Percentiles rank a stretch among this genome's conserved stretches.
These are phyloP conservation scores for Nicotiana undulata DNA, from an alignment of 257 asterid species.

Conservation along the genomic window DNA sequence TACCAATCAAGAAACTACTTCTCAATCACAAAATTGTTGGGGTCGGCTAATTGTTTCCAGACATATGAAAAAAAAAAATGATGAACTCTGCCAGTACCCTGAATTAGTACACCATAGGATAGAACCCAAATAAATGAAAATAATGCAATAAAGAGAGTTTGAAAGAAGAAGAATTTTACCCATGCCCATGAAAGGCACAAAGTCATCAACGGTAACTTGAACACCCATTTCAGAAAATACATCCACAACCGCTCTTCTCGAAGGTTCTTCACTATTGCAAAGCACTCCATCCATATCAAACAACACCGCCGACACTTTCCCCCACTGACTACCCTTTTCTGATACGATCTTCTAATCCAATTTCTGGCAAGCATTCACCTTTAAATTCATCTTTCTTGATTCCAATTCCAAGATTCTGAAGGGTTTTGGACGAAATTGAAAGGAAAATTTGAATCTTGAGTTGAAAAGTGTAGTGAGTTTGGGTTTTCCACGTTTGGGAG, in stretches of 20 bases:
- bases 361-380: conserved; percentile 47
- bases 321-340: conserved; percentile 51
- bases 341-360: conserved; percentile 51
- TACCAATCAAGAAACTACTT: too few species aligned
- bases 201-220: conserved; percentile 68
- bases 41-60: not conserved
- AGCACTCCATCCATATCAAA: conserved; percentile 98
- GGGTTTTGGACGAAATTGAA: conserved; percentile 19
- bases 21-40: not conserved
- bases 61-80: not conserved
- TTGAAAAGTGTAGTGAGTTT: conserved; percentile 26
- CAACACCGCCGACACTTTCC: conserved; percentile 85
- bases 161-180: conserved; percentile 27
- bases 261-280: conserved; percentile 86
- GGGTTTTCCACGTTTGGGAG: conserved; percentile 32
- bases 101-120: not conserved
- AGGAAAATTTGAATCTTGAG: conserved; percentile 25
- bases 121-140: not conserved
- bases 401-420: conserved; percentile 10
- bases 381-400: conserved; percentile 14
- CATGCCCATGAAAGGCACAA: conserved; percentile 93
- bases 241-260: conserved; percentile 88
- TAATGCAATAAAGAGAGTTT: not conserved
- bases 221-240: conserved; percentile 94
- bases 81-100: not conserved